These are phyloP conservation scores for Pluteus cervinus DNA, from an alignment of 768 basidiomycete species.

Conservation along the genomic window DNA sequence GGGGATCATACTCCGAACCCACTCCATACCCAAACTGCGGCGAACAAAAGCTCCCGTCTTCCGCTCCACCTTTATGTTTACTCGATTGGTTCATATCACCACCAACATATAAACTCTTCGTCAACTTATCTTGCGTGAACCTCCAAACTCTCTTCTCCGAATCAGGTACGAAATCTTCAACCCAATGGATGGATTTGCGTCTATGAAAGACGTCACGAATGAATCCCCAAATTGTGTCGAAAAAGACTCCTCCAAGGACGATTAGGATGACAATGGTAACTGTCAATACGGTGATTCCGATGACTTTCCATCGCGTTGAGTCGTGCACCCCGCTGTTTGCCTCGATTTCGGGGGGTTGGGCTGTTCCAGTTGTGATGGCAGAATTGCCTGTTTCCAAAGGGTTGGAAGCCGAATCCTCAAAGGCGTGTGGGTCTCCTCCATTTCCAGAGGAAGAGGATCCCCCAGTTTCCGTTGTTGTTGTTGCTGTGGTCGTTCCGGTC, in stretches of 20 bases:
- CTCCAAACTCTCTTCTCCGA: constrained; percentile 60
- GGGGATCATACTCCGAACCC: constrained; percentile 21
- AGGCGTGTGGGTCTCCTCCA: too few species aligned
- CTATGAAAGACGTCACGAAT: constrained; percentile 43
- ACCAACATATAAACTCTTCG: too few species aligned
- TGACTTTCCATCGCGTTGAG: constrained; percentile 58
- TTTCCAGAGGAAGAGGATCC: too few species aligned
- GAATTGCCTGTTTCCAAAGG: too few species aligned
- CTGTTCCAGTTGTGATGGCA: constrained; percentile 11
- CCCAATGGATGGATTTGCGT: constrained; percentile 21
- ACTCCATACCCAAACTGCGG: constrained; percentile 12
- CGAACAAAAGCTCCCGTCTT: too few species aligned
- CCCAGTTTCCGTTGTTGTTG: too few species aligned
- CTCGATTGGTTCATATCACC: too few species aligned
- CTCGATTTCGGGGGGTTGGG: constrained; percentile 30
- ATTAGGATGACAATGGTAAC: constrained; percentile 51
- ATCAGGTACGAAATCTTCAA: constrained; percentile 59
- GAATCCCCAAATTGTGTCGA: constrained; percentile 67
- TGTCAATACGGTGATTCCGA: constrained; percentile 62
- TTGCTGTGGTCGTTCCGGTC: too few species aligned
- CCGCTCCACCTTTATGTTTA: too few species aligned
- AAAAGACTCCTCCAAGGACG: constrained; percentile 57
- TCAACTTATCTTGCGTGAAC: constrained; percentile 39
- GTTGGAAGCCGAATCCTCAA: too few species aligned
- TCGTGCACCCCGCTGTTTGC: too few species aligned